These are phyloP conservation scores for Obba rivulosa DNA, from an alignment of 768 basidiomycete genomes.

Conservation along the genomic window DNA sequence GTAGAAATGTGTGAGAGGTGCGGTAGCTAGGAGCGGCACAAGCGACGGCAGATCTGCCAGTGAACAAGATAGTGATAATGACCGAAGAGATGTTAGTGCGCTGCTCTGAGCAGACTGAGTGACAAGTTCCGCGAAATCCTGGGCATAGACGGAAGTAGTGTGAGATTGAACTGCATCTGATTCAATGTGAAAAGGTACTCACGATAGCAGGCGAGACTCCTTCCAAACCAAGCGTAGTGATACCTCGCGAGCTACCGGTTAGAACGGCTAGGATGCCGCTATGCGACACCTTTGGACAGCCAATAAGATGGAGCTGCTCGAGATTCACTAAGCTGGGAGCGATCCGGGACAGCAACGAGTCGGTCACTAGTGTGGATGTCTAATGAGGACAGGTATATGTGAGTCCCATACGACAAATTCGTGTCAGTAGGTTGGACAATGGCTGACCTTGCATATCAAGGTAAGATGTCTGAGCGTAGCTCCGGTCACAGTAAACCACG, in stretches of 20 bases:
- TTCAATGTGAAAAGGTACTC: conserved; percentile 17
- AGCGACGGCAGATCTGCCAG: conserved; percentile 10
- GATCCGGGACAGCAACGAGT: conserved; percentile 44
- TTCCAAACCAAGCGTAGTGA: conserved; percentile 56
- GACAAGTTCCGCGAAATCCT: conserved; percentile 53
- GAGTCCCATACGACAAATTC: not conserved
- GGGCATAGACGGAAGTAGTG: not conserved
- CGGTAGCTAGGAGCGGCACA: conserved; percentile 27
- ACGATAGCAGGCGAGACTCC: conserved; percentile 59
- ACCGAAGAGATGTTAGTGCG: conserved; percentile 40
- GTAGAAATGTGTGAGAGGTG: too few species aligned
- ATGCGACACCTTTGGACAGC: conserved; percentile 67
- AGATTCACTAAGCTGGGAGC: conserved; percentile 45
- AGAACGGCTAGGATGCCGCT: conserved; percentile 50
- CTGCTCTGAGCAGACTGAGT: conserved; percentile 28
- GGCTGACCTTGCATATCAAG: conserved; percentile 62
- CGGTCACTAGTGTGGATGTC: conserved; percentile 56
- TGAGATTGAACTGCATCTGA: not conserved
- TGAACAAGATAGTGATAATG: conserved; percentile 49
- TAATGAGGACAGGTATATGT: conserved; percentile 19
- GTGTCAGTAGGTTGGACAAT: not conserved
- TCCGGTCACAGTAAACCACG: conserved; percentile 46
- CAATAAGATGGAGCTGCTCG: conserved; percentile 55
- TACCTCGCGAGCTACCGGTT: conserved; percentile 36
- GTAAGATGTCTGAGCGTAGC: conserved; percentile 50